A percentile compares a stretch with the other conserved stretches of the same genome.
These are phyloP conservation scores for Linaria vulgaris DNA, from an alignment of 257 asterid species.

Conservation along the genomic window DNA sequence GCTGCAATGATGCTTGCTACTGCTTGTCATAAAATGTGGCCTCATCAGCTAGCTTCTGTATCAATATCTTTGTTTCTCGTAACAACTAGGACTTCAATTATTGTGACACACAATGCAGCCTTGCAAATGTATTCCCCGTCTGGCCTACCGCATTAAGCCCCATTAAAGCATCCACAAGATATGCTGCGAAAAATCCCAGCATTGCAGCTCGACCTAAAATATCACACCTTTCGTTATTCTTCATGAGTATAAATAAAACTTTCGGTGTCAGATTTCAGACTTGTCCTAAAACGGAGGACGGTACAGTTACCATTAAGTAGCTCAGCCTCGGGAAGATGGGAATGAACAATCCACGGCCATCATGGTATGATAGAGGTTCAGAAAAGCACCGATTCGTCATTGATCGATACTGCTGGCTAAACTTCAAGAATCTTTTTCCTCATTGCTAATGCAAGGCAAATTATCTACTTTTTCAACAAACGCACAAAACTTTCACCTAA, in stretches of 20 bases:
- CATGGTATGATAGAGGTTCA: constrained; percentile 62
- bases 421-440: constrained; percentile 59
- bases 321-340: constrained; percentile 75
- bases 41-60: constrained; percentile 49
- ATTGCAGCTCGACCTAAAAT: constrained; percentile 68
- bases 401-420: constrained; percentile 58
- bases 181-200: constrained; percentile 70
- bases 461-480: too few relatives aligned
- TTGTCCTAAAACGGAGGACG: too few relatives aligned
- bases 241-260: too few relatives aligned
- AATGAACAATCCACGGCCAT: constrained; percentile 75
- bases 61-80: constrained; percentile 45
- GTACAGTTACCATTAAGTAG: constrained; percentile 46
- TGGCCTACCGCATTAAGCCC: constrained; percentile 66
- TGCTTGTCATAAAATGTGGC: constrained; percentile 68
- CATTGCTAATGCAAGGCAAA: constrained; percentile 42
- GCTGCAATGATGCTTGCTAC: constrained; percentile 67
- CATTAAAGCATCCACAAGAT: constrained; percentile 55
- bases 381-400: constrained; percentile 57
- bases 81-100: constrained; percentile 46
- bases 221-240: too few relatives aligned
- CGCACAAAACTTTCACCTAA: background rate
- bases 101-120: constrained; percentile 43
- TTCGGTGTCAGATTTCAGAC: too few relatives aligned
- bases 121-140: constrained; percentile 61